phyloP scores from a whole-genome alignment of 2,329 filamentous ascomycete genomes.

The Mollisiaceae sp. region DNA sequence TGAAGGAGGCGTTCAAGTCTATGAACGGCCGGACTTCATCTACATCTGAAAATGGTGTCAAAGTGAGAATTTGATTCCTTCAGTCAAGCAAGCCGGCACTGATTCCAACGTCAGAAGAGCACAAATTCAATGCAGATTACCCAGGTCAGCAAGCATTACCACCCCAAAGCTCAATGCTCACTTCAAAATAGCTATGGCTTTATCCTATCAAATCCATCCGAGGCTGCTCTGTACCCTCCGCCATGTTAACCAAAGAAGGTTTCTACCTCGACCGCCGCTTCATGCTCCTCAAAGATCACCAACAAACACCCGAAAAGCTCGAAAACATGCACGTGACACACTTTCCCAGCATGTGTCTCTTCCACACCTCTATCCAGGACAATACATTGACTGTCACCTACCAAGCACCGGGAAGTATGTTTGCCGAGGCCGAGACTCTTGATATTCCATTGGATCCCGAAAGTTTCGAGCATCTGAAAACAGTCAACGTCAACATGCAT shows the following conservation, averaged over 20 bases:
- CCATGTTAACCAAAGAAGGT: conserved; percentile 64
- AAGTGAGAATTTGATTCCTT: neutral
- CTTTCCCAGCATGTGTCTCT: conserved; percentile 66
- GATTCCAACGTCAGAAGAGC: conserved; percentile 9
- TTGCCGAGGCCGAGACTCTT: conserved; percentile 43
- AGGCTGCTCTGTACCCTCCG: conserved; percentile 58
- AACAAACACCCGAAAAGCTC: conserved; percentile 45
- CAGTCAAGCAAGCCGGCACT: neutral
- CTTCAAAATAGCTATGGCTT: conserved; percentile 60
- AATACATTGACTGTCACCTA: conserved; percentile 50
- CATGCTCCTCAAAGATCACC: conserved; percentile 65
- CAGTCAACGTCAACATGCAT: conserved; percentile 62
- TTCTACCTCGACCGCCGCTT: conserved; percentile 71
- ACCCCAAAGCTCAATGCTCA: conserved; percentile 1
- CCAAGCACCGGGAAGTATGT: conserved; percentile 34
- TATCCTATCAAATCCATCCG: conserved; percentile 79
- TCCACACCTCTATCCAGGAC: conserved; percentile 59
- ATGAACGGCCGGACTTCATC: conserved; percentile 17
- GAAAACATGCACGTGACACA: conserved; percentile 64
- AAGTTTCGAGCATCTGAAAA: conserved; percentile 49
- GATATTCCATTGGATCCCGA: conserved; percentile 62
- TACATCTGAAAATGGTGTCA: neutral
- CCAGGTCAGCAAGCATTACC: conserved; percentile 27
- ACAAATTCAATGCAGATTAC: conserved; percentile 31
- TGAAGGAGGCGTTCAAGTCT: conserved; percentile 27